Conservation (phyloP, 2,329 filamentous ascomycete species). For the Penicillium sp. region DNA sequence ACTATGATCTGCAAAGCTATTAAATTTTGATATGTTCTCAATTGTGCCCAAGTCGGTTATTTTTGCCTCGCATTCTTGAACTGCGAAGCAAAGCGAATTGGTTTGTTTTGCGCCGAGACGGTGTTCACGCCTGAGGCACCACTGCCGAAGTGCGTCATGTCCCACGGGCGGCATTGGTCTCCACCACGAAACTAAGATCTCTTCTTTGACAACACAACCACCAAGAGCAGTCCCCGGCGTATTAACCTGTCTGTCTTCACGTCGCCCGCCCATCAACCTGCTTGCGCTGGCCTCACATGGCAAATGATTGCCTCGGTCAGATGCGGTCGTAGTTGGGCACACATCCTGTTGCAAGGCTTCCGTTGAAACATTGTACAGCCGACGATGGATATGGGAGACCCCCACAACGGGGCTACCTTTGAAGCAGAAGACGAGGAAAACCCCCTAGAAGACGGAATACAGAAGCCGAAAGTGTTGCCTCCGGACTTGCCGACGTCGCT, state of each 20-base stretch:
- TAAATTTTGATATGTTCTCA: no score
- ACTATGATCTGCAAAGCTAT: no score
- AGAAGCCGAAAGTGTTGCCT: slow-evolving; percentile 56
- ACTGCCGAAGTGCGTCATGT: neutral
- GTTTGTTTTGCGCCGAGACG: no score
- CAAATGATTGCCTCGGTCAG: slow-evolving; percentile 8
- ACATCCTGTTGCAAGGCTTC: neutral
- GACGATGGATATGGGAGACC: slow-evolving; percentile 18
- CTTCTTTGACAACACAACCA: neutral
- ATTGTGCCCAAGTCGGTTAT: no score
- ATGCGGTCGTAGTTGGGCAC: slow-evolving; percentile 9
- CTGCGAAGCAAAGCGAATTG: no score
- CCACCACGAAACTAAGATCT: neutral
- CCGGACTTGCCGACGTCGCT: slow-evolving; percentile 85
- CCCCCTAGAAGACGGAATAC: slow-evolving; percentile 9
- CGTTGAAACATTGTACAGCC: neutral
- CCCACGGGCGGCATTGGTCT: neutral
- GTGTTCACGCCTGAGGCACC: neutral
- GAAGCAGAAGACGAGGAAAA: slow-evolving; percentile 8
- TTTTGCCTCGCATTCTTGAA: no score
- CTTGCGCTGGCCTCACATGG: slow-evolving; percentile 3
- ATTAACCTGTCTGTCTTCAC: neutral
- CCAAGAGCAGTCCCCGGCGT: no score
- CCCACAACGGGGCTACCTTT: slow-evolving; percentile 25
- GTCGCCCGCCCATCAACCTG: neutral